phyloP scores from a whole-genome alignment of 257 asterid genomes.

The Nicotiana obtusifolia region DNA sequence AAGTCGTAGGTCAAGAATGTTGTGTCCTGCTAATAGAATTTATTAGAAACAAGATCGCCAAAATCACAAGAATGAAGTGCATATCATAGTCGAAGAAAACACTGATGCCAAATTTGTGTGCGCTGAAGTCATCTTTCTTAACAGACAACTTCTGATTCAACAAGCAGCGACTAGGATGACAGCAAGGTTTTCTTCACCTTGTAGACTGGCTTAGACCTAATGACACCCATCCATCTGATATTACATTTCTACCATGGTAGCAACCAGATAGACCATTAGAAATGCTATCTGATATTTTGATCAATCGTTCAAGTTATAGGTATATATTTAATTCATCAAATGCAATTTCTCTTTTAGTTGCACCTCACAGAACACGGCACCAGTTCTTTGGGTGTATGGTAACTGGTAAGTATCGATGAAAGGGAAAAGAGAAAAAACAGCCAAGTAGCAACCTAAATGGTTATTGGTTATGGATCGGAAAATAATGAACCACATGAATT shows the following conservation, averaged over 20 bases:
- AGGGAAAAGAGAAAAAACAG: too few relatives aligned
- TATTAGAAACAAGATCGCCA: conserved; percentile 4
- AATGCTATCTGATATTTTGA: neutral
- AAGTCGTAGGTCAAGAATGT: neutral
- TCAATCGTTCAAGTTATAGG: neutral
- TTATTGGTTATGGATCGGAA: too few relatives aligned
- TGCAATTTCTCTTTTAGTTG: neutral
- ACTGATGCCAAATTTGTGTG: neutral
- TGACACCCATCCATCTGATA: neutral
- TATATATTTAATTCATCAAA: neutral
- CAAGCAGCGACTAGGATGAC: neutral
- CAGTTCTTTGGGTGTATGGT: neutral
- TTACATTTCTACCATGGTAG: neutral
- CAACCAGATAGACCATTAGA: neutral
- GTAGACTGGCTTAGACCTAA: neutral
- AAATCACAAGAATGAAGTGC: neutral
- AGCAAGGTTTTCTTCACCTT: neutral
- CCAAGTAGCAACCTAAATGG: too few relatives aligned
- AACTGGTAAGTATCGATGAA: neutral
- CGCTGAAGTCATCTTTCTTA: neutral
- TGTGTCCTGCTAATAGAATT: neutral
- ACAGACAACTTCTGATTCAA: neutral
- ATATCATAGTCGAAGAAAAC: neutral
- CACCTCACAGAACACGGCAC: neutral
- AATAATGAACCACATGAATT: neutral